Percentiles rank a stretch among this genome's conserved stretches.
phyloP scores from a whole-genome alignment of 1,284 basidiomycete species.

The Cryptococcus sp. region DNA sequence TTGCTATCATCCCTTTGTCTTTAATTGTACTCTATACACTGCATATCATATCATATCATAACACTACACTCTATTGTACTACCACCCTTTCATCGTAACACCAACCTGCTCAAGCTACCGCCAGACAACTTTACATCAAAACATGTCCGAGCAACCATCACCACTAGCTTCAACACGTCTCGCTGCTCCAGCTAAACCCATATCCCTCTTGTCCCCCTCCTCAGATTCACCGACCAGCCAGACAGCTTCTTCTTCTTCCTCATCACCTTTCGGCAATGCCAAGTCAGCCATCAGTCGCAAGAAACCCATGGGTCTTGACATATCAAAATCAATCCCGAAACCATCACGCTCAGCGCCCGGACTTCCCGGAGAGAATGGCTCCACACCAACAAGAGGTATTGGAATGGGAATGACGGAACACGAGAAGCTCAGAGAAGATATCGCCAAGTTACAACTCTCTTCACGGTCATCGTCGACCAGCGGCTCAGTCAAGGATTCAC shows the following conservation, averaged over 20 bases:
- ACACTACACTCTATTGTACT: no score
- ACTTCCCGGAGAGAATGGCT: conserved; percentile 12
- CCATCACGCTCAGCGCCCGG: conserved; percentile 31
- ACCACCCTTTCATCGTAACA: background rate
- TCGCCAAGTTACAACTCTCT: conserved; percentile 54
- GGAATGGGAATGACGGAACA: conserved; percentile 44
- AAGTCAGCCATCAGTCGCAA: conserved; percentile 44
- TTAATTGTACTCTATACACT: background rate
- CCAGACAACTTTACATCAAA: background rate
- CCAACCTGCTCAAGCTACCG: background rate
- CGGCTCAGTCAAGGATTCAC: conserved; percentile 13
- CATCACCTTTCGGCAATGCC: conserved; percentile 17
- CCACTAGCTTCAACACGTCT: background rate
- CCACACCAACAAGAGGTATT: conserved; percentile 6
- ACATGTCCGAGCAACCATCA: background rate
- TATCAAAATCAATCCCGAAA: conserved; percentile 39
- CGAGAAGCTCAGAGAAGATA: conserved; percentile 48
- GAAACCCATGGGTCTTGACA: conserved; percentile 44
- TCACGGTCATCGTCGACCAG: conserved; percentile 54
- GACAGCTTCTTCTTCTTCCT: background rate
- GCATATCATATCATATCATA: no score
- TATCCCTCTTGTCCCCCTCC: background rate
- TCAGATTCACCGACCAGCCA: background rate
- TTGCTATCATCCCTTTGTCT: background rate
- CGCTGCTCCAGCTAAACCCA: background rate